Evolutionary conservation across 148 eudicot species (phyloP).

Genomic region (Mesembryanthemum crystallinum): DNA sequence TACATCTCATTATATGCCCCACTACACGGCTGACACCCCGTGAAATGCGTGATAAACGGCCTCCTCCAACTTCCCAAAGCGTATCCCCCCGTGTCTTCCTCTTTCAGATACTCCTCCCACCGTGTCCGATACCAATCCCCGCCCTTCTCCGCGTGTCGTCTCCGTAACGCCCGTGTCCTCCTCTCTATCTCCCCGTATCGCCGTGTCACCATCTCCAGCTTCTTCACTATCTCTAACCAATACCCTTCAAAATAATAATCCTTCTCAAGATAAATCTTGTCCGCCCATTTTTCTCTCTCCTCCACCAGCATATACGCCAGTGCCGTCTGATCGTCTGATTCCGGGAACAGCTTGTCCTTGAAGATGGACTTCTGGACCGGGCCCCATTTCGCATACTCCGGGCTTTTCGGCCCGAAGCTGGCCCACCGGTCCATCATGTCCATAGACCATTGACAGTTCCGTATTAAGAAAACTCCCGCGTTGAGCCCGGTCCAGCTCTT

Average conservation of each 20-base stretch:
- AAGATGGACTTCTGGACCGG: constrained; percentile 34
- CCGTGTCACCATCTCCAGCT: constrained; percentile 38
- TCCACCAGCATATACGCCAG: constrained; percentile 56
- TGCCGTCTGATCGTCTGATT: constrained; percentile 88
- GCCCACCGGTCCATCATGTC: constrained; percentile 73
- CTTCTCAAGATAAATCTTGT: constrained; percentile 60
- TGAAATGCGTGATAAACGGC: constrained; percentile 91
- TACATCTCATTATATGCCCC: constrained; percentile 69
- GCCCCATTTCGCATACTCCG: constrained; percentile 72
- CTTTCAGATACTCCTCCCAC: constrained; percentile 37
- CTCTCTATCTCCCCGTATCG: constrained; percentile 34
- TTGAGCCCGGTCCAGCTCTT: constrained; percentile 79
- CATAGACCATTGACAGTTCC: constrained; percentile 93
- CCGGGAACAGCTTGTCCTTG: constrained; percentile 58
- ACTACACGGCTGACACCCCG: constrained; percentile 91
- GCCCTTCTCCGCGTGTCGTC: constrained; percentile 67
- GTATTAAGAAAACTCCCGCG: constrained; percentile 81
- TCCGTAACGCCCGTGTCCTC: constrained; percentile 33
- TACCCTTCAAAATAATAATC: constrained; percentile 76
- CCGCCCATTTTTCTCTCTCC: constrained; percentile 60
- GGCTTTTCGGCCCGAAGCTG: constrained; percentile 68
- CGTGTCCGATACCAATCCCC: constrained; percentile 30
- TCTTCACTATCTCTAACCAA: constrained; percentile 68
- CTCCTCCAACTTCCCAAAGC: constrained; percentile 31
- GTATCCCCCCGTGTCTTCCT: constrained; percentile 20